Percentiles rank a stretch among this genome's conserved stretches.
These are phyloP conservation scores for Colletotrichum somersetense DNA, from an alignment of 2,329 filamentous ascomycete species.

Conservation along the genomic window DNA sequence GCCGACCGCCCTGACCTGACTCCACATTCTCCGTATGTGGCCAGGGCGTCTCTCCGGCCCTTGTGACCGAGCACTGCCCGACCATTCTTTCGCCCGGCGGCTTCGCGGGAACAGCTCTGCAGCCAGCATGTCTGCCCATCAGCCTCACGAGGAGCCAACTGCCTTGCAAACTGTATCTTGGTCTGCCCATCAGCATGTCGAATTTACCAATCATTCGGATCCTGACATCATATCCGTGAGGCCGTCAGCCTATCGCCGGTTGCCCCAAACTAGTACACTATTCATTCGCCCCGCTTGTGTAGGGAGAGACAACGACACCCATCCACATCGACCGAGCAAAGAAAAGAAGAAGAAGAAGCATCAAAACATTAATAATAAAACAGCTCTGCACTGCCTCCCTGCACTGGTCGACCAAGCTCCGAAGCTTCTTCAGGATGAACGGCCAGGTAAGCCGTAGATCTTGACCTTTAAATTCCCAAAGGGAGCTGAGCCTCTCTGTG, in stretches of 20 bases:
- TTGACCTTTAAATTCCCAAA: neutral
- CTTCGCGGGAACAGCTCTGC: neutral
- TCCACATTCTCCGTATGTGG: conserved; percentile 29
- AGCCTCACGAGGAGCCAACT: no score
- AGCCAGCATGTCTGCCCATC: conserved; percentile 2
- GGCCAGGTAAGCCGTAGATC: neutral
- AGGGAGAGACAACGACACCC: no score
- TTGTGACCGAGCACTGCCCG: conserved; percentile 37
- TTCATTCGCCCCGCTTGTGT: no score
- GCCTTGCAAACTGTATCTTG: no score
- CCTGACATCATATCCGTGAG: conserved; percentile 23
- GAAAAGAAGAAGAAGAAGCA: no score
- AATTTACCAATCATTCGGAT: neutral
- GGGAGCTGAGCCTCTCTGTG: neutral
- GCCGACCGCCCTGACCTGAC: conserved; percentile 1
- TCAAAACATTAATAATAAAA: no score
- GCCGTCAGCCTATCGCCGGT: conserved; percentile 7
- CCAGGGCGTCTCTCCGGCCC: conserved; percentile 32
- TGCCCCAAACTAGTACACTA: neutral
- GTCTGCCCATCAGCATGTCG: neutral
- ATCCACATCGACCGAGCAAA: no score
- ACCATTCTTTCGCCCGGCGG: conserved; percentile 33
- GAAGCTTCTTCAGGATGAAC: neutral
- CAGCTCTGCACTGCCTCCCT: neutral
- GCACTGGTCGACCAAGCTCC: neutral